phyloP scores from a whole-genome alignment of 768 basidiomycete genomes.

The Scleroderma citrinum region DNA sequence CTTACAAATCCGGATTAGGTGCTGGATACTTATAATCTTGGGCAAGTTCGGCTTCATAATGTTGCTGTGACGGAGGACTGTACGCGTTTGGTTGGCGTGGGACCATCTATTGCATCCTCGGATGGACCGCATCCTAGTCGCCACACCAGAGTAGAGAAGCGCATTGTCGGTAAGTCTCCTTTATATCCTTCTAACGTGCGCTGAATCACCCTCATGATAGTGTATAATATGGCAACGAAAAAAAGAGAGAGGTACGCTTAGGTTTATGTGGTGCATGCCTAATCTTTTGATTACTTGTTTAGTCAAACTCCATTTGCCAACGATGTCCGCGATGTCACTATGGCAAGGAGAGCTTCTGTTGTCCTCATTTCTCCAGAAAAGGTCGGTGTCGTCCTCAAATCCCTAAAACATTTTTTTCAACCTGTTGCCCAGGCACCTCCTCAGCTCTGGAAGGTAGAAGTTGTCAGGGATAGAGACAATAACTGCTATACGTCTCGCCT shows the following conservation, averaged over 20 bases:
- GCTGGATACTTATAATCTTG: slow-evolving; percentile 37
- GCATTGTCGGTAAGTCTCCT: slow-evolving; percentile 41
- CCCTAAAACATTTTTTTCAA: not conserved
- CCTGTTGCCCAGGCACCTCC: slow-evolving; percentile 51
- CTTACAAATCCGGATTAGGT: slow-evolving; percentile 18
- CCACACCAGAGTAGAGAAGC: slow-evolving; percentile 47
- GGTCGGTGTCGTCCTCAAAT: slow-evolving; percentile 12
- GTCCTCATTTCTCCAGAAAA: slow-evolving; percentile 37
- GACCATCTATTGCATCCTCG: slow-evolving; percentile 37
- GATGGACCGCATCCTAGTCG: slow-evolving; percentile 41
- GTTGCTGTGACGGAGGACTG: slow-evolving; percentile 45
- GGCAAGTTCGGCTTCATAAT: slow-evolving; percentile 42
- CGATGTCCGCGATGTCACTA: slow-evolving; percentile 47
- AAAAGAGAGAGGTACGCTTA: slow-evolving; percentile 38
- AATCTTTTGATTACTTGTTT: slow-evolving; percentile 7
- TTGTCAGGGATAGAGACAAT: slow-evolving; percentile 46
- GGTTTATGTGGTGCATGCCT: not conserved
- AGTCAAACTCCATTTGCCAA: slow-evolving; percentile 53
- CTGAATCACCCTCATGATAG: slow-evolving; percentile 22
- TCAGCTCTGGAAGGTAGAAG: slow-evolving; percentile 69
- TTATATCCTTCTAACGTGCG: not conserved
- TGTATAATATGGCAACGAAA: slow-evolving; percentile 42
- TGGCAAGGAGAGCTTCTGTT: slow-evolving; percentile 38
- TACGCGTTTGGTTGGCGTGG: slow-evolving; percentile 44
- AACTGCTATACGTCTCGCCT: slow-evolving; percentile 26